These are phyloP conservation scores for Pythium scleroteichum DNA, from an alignment of 352 stramenopile species.

Conservation along the genomic window DNA sequence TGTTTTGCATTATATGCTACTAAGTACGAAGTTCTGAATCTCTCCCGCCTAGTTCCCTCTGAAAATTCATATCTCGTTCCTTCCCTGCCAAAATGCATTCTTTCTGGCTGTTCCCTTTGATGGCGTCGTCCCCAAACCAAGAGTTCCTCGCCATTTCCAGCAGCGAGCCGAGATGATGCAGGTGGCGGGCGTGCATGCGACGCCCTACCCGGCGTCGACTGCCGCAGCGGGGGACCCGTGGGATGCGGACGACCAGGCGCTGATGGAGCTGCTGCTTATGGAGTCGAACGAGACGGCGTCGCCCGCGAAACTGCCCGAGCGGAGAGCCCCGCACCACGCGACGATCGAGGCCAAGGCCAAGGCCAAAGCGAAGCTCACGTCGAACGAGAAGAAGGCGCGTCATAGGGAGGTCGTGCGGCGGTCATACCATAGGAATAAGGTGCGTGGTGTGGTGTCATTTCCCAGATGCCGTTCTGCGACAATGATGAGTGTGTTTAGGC, in stretches of 20 bases:
- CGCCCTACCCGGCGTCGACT: background rate
- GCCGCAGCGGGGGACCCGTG: constrained; percentile 8
- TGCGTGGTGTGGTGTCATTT: constrained; percentile 21
- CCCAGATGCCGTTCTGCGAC: no score
- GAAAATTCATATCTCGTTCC: background rate
- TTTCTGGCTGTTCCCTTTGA: constrained; percentile 1
- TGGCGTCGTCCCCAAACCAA: constrained; percentile 3
- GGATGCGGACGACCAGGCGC: constrained; percentile 30
- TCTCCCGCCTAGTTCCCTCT: constrained; percentile 1
- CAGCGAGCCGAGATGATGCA: constrained; percentile 4
- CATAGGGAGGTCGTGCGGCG: constrained; percentile 73
- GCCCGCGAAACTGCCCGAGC: constrained; percentile 2
- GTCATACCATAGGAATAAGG: constrained; percentile 80
- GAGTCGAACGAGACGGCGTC: constrained; percentile 10
- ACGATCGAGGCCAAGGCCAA: constrained; percentile 33
- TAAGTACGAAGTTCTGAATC: constrained; percentile 2
- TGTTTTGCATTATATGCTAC: background rate
- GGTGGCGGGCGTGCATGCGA: background rate
- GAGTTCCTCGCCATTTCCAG: background rate
- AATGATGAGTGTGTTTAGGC: constrained; percentile 39
- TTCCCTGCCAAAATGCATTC: background rate
- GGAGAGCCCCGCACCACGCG: background rate
- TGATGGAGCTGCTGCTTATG: constrained; percentile 32
- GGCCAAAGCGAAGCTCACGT: constrained; percentile 43
- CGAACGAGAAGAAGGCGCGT: constrained; percentile 52